These are phyloP conservation scores for Elsinoe perseae DNA, from an alignment of 2,329 filamentous ascomycete genomes.

Conservation along the genomic window DNA sequence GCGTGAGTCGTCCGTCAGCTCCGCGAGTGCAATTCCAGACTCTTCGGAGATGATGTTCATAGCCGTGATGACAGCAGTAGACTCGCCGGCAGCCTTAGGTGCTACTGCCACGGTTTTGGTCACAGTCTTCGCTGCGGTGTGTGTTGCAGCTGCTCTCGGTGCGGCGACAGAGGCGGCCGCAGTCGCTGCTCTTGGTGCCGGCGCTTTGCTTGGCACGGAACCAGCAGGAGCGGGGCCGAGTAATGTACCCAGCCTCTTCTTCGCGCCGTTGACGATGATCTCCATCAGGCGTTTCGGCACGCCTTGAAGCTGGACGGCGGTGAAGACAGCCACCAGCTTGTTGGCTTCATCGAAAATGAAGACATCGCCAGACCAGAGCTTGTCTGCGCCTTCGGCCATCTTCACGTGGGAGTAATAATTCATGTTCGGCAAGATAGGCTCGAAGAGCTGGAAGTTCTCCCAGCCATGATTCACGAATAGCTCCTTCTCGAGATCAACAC, in stretches of 20 bases:
- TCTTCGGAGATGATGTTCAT: slow-evolving; percentile 23
- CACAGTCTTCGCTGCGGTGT: slow-evolving; percentile 11
- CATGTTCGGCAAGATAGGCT: slow-evolving; percentile 23
- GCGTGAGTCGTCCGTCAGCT: slow-evolving; percentile 24
- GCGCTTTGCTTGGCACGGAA: slow-evolving; percentile 5
- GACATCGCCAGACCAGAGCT: slow-evolving; percentile 32
- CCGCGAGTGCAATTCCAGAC: slow-evolving; percentile 24
- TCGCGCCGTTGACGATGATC: slow-evolving; percentile 20
- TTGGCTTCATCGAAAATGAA: slow-evolving; percentile 26
- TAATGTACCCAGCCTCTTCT: slow-evolving; percentile 15
- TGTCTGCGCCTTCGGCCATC: slow-evolving; percentile 27
- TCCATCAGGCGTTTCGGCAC: slow-evolving; percentile 21
- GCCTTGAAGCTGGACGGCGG: slow-evolving; percentile 23
- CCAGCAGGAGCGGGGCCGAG: slow-evolving; percentile 5
- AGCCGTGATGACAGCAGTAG: slow-evolving; percentile 26
- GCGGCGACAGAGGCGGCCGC: background rate
- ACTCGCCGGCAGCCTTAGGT: slow-evolving; percentile 27
- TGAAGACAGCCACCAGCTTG: slow-evolving; percentile 30
- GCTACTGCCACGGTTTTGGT: slow-evolving; percentile 14
- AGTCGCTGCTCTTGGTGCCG: background rate
- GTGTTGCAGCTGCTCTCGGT: slow-evolving; percentile 10
- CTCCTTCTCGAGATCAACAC: slow-evolving; percentile 25
- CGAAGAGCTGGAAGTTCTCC: slow-evolving; percentile 24
- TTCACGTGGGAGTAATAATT: slow-evolving; percentile 27
- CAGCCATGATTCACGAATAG: slow-evolving; percentile 33